phyloP scores from a whole-genome alignment of 768 basidiomycete species.

The Psilocybe cyanescens region DNA sequence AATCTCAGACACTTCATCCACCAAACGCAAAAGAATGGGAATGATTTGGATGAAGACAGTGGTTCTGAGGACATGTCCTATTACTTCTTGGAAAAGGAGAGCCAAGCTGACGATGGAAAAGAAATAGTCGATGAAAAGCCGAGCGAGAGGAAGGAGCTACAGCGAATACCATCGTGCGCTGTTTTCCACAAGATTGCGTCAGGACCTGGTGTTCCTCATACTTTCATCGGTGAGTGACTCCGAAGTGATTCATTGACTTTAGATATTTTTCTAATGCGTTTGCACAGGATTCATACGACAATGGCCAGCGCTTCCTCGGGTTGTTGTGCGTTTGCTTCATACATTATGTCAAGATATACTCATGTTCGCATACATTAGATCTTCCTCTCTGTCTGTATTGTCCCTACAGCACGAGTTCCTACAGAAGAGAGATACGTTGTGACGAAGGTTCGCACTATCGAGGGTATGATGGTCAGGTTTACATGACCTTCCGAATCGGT shows the following conservation, averaged over 20 bases:
- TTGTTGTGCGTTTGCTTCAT: constrained; percentile 49
- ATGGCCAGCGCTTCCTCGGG: constrained; percentile 70
- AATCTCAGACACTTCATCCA: constrained; percentile 60
- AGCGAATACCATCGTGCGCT: constrained; percentile 54
- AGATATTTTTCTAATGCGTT: neutral
- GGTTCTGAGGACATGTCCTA: constrained; percentile 17
- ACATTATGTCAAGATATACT: neutral
- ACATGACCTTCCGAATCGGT: neutral
- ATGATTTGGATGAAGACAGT: constrained; percentile 20
- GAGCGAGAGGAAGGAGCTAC: constrained; percentile 29
- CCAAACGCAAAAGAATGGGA: constrained; percentile 24
- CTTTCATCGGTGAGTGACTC: constrained; percentile 49
- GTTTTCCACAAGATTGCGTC: constrained; percentile 60
- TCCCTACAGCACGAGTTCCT: constrained; percentile 53
- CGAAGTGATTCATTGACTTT: neutral
- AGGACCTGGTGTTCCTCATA: constrained; percentile 64
- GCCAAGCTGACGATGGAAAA: constrained; percentile 13
- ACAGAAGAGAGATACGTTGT: constrained; percentile 57
- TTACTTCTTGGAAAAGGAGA: constrained; percentile 24
- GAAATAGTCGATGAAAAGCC: constrained; percentile 19
- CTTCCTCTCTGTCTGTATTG: constrained; percentile 61
- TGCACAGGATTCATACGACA: constrained; percentile 58
- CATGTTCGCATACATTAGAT: constrained; percentile 38
- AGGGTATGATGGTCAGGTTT: constrained; percentile 37
- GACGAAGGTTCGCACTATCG: constrained; percentile 57